Conservation (phyloP, 2,329 filamentous ascomycete genomes). For the Ophiostoma himal-ulmi region DNA sequence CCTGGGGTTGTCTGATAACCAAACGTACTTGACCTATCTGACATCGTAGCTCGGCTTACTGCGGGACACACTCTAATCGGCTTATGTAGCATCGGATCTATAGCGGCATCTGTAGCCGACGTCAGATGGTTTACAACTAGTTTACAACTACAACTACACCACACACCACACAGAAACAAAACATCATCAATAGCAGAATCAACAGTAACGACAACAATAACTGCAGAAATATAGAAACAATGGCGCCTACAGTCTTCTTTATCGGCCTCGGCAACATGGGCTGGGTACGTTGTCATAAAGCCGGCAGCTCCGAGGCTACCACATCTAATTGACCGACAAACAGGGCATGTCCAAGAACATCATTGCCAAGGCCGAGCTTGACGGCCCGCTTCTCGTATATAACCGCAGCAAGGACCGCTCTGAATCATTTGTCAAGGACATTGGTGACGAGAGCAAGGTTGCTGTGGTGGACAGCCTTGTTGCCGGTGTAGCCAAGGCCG, state of each 20-base stretch:
- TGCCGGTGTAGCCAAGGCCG: constrained; percentile 61
- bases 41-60: background rate
- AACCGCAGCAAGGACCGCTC: constrained; percentile 66
- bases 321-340: background rate
- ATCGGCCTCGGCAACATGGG: constrained; percentile 88
- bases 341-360: constrained; percentile 83
- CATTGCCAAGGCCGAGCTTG: constrained; percentile 66
- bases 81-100: background rate
- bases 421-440: constrained; percentile 50
- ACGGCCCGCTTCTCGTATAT: constrained; percentile 67
- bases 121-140: background rate
- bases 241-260: constrained; percentile 63
- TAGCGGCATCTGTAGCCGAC: background rate
- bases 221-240: constrained; percentile 28
- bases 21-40: background rate
- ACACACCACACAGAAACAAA: background rate
- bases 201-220: background rate
- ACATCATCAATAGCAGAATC: too few relatives aligned
- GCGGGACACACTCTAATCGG: background rate
- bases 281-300: constrained; percentile 43
- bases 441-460: constrained; percentile 55
- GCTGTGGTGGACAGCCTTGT: constrained; percentile 57
- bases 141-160: background rate
- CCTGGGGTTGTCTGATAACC: background rate
- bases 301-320: background rate